Base-by-base conservation (phyloP, 257 asterid species). In the Leptodermis oblonga region DNA sequence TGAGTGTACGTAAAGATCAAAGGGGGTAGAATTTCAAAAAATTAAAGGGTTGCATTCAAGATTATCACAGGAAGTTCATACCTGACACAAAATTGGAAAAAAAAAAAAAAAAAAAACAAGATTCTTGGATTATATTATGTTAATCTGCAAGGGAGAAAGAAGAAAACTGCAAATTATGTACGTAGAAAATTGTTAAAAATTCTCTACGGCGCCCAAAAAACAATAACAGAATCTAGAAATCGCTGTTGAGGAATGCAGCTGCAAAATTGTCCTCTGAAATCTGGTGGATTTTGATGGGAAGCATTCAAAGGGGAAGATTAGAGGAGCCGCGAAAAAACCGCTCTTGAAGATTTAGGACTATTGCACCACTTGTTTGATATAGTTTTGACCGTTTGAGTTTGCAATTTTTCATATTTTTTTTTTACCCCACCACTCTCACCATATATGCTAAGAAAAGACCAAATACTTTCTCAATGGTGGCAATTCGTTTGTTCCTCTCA, bases 301-400 rank as follows among this genome's bases (percentile, higher is more conserved):
- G 17, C 34, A 41, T 51, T 74, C 83, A 64, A 68, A 25, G 74
- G 58, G 58, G 55, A 74, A n/a, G 62, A 66, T 58, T 74, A 74
- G 78, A 82, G 82, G 86, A 69, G 81, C 77, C 76, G 77, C 69
- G 72, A 10, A 41, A 76, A 64, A 11, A 13, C 45, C 53, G 75
- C 67, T 10, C 9, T 15, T 53, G 33, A 61, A 68, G 36, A 7
- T 20, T 8, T 43, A n/a, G 31, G 51, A 22, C 34, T 70, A n/a
- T 31, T 58, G 10, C 46, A 64, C 41, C 70, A 41, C 53, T 25
- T 52, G 70, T 58, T 56, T 70, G 59, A 41, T 11, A 13, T 31
- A 20, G 53, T 22, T 66, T 52, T 63, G 65, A 54, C 74, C 68
- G 41, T 31, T 69, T 15, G 39, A 12, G 36, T 60, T n/a, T n/a